phyloP scores from a whole-genome alignment of 2,329 filamentous ascomycete genomes.

The Fusarium sp. region DNA sequence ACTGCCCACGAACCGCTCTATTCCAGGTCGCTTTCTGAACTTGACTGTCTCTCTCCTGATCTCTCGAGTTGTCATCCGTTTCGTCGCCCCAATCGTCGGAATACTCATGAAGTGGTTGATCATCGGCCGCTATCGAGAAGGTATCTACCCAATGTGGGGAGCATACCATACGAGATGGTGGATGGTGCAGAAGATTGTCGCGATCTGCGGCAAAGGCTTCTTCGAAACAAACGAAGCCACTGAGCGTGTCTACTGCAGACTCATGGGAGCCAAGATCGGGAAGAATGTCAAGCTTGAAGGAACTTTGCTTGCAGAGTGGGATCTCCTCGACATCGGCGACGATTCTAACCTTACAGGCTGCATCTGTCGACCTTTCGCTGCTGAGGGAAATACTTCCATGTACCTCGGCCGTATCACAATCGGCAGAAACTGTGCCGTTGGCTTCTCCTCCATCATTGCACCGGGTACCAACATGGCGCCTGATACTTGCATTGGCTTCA shows the following conservation, averaged over 20 bases:
- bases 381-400: slow-evolving; percentile 20
- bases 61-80: neutral
- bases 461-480: slow-evolving; percentile 2
- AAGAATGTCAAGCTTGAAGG: slow-evolving; percentile 3
- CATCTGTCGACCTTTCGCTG: slow-evolving; percentile 4
- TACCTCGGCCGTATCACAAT: slow-evolving; percentile 18
- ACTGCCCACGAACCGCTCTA: slow-evolving; percentile 5
- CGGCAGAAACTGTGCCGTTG: neutral
- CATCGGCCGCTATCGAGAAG: slow-evolving; percentile 6
- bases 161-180: slow-evolving; percentile 23
- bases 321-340: neutral
- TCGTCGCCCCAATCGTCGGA: neutral
- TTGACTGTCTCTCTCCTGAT: slow-evolving; percentile 10
- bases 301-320: neutral
- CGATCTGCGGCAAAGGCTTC: slow-evolving; percentile 1
- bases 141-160: slow-evolving; percentile 16
- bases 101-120: slow-evolving; percentile 18
- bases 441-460: slow-evolving; percentile 2
- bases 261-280: neutral
- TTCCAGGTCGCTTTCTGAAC: slow-evolving; percentile 9
- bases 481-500: slow-evolving; percentile 16
- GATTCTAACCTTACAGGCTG: neutral
- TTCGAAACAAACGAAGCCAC: neutral
- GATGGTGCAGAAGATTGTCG: slow-evolving; percentile 23
- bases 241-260: neutral